Evolutionary conservation across 1,284 basidiomycete genomes (phyloP).

Genomic region (Chondrostereum purpureum): DNA sequence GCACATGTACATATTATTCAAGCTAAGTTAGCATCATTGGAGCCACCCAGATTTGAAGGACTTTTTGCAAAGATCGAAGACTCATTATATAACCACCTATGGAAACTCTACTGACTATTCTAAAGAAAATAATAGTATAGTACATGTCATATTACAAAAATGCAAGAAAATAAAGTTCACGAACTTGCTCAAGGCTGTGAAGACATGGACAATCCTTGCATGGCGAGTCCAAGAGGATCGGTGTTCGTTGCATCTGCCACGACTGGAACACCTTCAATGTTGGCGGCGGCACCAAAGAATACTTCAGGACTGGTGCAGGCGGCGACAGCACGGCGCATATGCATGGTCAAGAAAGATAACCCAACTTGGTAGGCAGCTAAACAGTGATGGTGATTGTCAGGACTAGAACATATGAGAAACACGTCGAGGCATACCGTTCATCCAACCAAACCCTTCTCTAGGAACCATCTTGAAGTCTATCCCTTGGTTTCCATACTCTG

Average conservation of each 20-base stretch:
- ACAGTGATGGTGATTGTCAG: slow-evolving; percentile 18
- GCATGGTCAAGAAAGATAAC: slow-evolving; percentile 86
- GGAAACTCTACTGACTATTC: too few species aligned
- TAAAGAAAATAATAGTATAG: too few species aligned
- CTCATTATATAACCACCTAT: too few species aligned
- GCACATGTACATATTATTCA: too few species aligned
- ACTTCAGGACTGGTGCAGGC: slow-evolving; percentile 89
- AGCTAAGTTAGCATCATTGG: too few species aligned
- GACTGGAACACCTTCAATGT: slow-evolving; percentile 27
- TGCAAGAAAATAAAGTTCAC: too few species aligned
- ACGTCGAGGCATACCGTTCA: slow-evolving; percentile 59
- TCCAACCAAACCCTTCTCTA: slow-evolving; percentile 96
- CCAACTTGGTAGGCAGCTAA: slow-evolving; percentile 91
- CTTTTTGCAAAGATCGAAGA: too few species aligned
- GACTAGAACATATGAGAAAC: slow-evolving; percentile 2
- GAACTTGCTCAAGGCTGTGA: too few species aligned
- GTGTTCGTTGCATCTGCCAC: slow-evolving; percentile 29
- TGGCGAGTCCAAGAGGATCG: slow-evolving; percentile 65
- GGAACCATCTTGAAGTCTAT: slow-evolving; percentile 96
- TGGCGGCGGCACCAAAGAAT: slow-evolving; percentile 62
- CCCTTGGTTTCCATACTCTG: slow-evolving; percentile 98
- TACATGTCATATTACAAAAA: too few species aligned
- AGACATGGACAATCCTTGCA: slow-evolving; percentile 64
- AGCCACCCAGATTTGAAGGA: too few species aligned
- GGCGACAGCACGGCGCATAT: slow-evolving; percentile 92